phyloP scores from a whole-genome alignment of 768 basidiomycete genomes.

The Russula emetica region DNA sequence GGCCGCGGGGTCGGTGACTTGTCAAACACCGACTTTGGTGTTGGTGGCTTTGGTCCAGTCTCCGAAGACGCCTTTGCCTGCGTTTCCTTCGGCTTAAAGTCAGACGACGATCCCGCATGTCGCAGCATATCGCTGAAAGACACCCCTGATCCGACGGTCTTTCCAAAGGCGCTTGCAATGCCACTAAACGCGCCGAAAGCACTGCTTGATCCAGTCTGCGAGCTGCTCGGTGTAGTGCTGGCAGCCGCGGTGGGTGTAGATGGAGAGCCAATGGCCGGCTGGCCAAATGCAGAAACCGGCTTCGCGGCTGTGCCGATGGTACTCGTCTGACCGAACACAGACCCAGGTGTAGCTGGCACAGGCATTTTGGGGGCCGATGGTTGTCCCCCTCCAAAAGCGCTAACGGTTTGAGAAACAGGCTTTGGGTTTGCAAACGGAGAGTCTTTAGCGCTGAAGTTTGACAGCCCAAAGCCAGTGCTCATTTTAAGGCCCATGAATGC shows the following conservation, averaged over 20 bases:
- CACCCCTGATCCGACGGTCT: constrained; percentile 39
- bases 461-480: constrained; percentile 22
- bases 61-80: constrained; percentile 5
- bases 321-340: constrained; percentile 37
- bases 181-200: constrained; percentile 41
- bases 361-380: constrained; percentile 27
- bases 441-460: constrained; percentile 25
- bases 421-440: constrained; percentile 32
- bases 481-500: constrained; percentile 26
- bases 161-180: constrained; percentile 40
- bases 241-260: constrained; percentile 11
- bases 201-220: constrained; percentile 32
- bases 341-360: constrained; percentile 33
- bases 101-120: constrained; percentile 27
- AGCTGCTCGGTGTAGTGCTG: constrained; percentile 27
- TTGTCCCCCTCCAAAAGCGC: constrained; percentile 16
- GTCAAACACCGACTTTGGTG: constrained; percentile 13
- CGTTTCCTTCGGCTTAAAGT: constrained; percentile 15
- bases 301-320: constrained; percentile 6
- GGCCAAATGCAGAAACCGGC: constrained; percentile 35
- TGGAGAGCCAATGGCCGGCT: constrained; percentile 38
- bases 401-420: constrained; percentile 23
- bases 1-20: constrained; percentile 20
- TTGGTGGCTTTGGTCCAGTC: not conserved
- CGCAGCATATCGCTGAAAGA: constrained; percentile 64